phyloP scores from a whole-genome alignment of 352 stramenopile species.

The Globisporangium takayamanum region DNA sequence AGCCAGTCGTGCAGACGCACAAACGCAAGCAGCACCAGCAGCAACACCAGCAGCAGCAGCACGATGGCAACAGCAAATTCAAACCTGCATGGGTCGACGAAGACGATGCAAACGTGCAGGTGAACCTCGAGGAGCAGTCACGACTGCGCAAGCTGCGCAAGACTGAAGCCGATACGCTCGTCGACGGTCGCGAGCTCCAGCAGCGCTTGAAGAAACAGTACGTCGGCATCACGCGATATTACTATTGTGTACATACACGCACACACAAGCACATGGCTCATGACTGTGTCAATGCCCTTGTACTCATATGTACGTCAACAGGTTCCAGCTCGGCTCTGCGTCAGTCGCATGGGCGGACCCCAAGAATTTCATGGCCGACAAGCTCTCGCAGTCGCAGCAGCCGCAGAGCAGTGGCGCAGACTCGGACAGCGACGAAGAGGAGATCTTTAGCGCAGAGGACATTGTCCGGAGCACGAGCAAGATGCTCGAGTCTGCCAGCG shows the following conservation, averaged over 20 bases:
- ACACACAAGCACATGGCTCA: neutral
- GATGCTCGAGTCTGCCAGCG: slow-evolving; percentile 44
- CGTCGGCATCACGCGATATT: slow-evolving; percentile 1
- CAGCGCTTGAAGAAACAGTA: slow-evolving; percentile 79
- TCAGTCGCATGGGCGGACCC: slow-evolving; percentile 68
- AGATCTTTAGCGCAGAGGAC: slow-evolving; percentile 28
- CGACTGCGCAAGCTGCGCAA: slow-evolving; percentile 83
- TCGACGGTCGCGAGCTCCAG: slow-evolving; percentile 72
- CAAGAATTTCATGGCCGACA: slow-evolving; percentile 46
- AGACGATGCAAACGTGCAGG: slow-evolving; percentile 67
- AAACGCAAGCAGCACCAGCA: slow-evolving; percentile 30
- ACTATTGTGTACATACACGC: neutral
- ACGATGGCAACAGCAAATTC: slow-evolving; percentile 16
- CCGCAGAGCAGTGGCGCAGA: slow-evolving; percentile 15
- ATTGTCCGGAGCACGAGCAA: slow-evolving; percentile 50
- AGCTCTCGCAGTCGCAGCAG: slow-evolving; percentile 14
- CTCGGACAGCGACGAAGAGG: slow-evolving; percentile 52
- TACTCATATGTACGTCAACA: slow-evolving; percentile 6
- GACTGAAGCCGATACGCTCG: slow-evolving; percentile 54
- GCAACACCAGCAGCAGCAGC: slow-evolving; percentile 17
- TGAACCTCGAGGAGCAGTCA: slow-evolving; percentile 61
- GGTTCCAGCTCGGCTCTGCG: slow-evolving; percentile 50
- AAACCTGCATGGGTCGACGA: slow-evolving; percentile 84
- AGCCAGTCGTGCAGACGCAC: slow-evolving; percentile 18
- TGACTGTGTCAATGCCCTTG: neutral